Evolutionary conservation across 2,329 filamentous ascomycete species (phyloP), one percentile per base, ranked within the genome.

Genomic region (Fusarium redolens): DNA sequence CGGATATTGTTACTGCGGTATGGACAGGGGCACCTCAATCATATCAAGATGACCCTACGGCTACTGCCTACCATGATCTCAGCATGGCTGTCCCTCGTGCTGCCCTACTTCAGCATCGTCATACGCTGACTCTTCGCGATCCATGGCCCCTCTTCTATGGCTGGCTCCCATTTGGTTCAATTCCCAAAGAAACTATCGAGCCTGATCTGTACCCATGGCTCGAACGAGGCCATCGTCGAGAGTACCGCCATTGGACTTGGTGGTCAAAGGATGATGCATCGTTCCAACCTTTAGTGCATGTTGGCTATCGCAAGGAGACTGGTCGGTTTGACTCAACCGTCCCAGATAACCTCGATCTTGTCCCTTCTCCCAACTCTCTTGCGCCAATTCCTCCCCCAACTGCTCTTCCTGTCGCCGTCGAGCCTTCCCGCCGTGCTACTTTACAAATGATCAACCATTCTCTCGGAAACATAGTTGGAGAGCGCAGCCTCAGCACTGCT

Each of bases 201-300:
- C 76, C 76, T 41, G 76, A 78, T 31, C 68, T 78, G 3, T 78
- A 78, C 38, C 75, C 75, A n/a, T 78, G 76, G 76, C 69, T 78
- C 30, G 76, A 78, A 48, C 65, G 68, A 25, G 76, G 76, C 4
- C 76, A 78, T n/a, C 40, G 22, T 31, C 75, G 76, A 12, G 64
- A 77, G 22, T 78, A 78, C 31, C 68, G 68, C 15, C 68, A 75
- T 47, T 78, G 76, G 76, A 77, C 71, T 5, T 78, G 76, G 76
- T 78, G 76, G 76, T 68, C 73, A 17, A 78, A 72, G 55, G 69
- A 75, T 15, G 73, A 77, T 56, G 31, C 45, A 20, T 38, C 40
- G 15, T 69, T 58, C 44, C 35, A 67, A 40, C 69, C 74, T 25
- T 65, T 58, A 17, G 22, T 43, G 20, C 68, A 74, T 40, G 43